A percentile compares a stretch with the other conserved stretches of the same genome.
Evolutionary conservation across 1,139 yeast genomes (phyloP).

Genomic region (Candida tetrigidarum): DNA sequence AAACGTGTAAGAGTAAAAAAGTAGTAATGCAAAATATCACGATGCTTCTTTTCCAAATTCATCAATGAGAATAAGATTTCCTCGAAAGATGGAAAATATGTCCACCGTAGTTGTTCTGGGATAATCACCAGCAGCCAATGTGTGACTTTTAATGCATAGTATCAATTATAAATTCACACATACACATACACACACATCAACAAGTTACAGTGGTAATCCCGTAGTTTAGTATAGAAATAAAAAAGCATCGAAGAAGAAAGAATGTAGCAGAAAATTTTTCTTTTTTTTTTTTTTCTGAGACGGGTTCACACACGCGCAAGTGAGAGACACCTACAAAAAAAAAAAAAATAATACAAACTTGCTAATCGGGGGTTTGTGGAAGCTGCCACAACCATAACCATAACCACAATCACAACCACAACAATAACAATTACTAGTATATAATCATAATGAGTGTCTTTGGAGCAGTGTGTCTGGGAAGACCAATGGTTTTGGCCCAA

Average conservation of each 20-base stretch:
- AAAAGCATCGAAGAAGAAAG: conserved; percentile 7
- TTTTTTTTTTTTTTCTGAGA: background rate
- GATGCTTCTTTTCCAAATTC: conserved; percentile 82
- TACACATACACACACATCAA: too few relatives aligned
- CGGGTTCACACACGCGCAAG: background rate
- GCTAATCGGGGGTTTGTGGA: too few relatives aligned
- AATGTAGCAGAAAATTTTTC: conserved; percentile 5
- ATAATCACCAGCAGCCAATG: conserved; percentile 52
- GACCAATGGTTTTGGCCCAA: conserved; percentile 57
- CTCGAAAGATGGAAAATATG: conserved; percentile 80
- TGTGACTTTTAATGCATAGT: too few relatives aligned
- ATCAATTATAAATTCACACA: too few relatives aligned
- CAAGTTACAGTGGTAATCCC: conserved; percentile 11
- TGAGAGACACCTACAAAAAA: background rate
- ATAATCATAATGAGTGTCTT: conserved; percentile 52
- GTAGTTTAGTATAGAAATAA: conserved; percentile 2
- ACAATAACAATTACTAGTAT: background rate
- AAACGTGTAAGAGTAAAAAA: background rate
- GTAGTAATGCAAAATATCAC: conserved; percentile 51
- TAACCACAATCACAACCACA: conserved; percentile 1
- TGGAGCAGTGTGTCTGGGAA: conserved; percentile 61
- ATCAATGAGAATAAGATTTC: conserved; percentile 50
- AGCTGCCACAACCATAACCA: too few relatives aligned
- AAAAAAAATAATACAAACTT: background rate
- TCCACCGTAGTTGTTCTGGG: conserved; percentile 69